Conservation (phyloP, 2,329 filamentous ascomycete genomes). For the Blastomyces emzantsi region DNA sequence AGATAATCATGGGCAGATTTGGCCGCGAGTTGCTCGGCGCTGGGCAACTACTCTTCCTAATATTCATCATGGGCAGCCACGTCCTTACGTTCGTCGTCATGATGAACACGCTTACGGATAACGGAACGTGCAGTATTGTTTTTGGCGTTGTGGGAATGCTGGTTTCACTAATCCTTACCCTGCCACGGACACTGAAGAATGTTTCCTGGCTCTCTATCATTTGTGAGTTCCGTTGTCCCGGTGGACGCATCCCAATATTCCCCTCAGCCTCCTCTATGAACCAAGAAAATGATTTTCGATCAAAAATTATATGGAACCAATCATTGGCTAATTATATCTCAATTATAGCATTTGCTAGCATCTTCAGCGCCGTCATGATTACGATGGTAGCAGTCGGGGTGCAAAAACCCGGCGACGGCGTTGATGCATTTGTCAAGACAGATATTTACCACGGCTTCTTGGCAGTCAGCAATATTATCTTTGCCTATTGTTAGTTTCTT, state of each 20-base stretch:
- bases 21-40: constrained; percentile 55
- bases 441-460: constrained; percentile 49
- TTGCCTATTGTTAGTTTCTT: constrained; percentile 51
- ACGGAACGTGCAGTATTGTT: constrained; percentile 55
- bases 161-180: constrained; percentile 50
- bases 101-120: constrained; percentile 54
- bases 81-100: constrained; percentile 61
- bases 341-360: constrained; percentile 50
- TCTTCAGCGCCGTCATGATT: constrained; percentile 54
- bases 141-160: constrained; percentile 53
- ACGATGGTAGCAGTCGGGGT: constrained; percentile 59
- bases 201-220: constrained; percentile 54
- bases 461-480: constrained; percentile 58
- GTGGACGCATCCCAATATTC: background rate
- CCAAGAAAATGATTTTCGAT: background rate
- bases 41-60: constrained; percentile 54
- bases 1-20: constrained; percentile 50
- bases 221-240: constrained; percentile 31
- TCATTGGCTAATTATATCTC: constrained; percentile 10
- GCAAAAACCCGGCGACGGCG: constrained; percentile 31
- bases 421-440: constrained; percentile 34
- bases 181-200: constrained; percentile 55
- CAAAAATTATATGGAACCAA: background rate
- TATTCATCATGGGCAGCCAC: constrained; percentile 65
- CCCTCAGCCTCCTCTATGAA: background rate